Evolutionary conservation across 1,139 yeast species (phyloP).

Genomic region (Meyerozyma elateridarum): DNA sequence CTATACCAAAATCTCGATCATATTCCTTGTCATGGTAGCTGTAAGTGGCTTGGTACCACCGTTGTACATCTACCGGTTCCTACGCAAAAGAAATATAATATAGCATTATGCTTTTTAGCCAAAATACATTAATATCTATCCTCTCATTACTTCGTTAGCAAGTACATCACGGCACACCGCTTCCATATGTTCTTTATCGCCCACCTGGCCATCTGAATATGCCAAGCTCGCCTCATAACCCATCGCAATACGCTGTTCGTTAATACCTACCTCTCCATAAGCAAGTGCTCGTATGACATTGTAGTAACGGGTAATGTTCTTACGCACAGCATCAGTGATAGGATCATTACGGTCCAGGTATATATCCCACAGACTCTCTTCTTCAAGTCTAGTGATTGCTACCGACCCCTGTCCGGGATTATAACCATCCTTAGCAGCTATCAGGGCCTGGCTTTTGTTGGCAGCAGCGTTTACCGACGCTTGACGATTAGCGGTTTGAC

Average conservation of each 20-base stretch:
- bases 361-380: slow-evolving; percentile 92
- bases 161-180: slow-evolving; percentile 70
- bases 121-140: slow-evolving; percentile 21
- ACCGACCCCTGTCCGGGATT: slow-evolving; percentile 58
- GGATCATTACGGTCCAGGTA: slow-evolving; percentile 85
- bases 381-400: slow-evolving; percentile 83
- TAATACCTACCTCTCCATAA: slow-evolving; percentile 78
- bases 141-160: slow-evolving; percentile 72
- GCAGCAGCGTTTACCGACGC: slow-evolving; percentile 16
- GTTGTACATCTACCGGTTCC: slow-evolving; percentile 25
- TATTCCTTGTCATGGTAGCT: slow-evolving; percentile 23
- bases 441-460: slow-evolving; percentile 35
- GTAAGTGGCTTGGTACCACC: slow-evolving; percentile 29
- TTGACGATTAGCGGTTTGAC: slow-evolving; percentile 51
- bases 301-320: slow-evolving; percentile 77
- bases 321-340: slow-evolving; percentile 57
- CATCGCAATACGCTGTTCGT: slow-evolving; percentile 70
- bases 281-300: slow-evolving; percentile 81
- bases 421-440: slow-evolving; percentile 42
- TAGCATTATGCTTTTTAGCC: slow-evolving; percentile 2
- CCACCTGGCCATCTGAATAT: slow-evolving; percentile 61
- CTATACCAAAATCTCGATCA: slow-evolving; percentile 27
- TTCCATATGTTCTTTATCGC: slow-evolving; percentile 72
- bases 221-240: slow-evolving; percentile 91
- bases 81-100: slow-evolving; percentile 21